Conservation (phyloP, 306 rosid genomes). For the Abrus pulchellus region DNA sequence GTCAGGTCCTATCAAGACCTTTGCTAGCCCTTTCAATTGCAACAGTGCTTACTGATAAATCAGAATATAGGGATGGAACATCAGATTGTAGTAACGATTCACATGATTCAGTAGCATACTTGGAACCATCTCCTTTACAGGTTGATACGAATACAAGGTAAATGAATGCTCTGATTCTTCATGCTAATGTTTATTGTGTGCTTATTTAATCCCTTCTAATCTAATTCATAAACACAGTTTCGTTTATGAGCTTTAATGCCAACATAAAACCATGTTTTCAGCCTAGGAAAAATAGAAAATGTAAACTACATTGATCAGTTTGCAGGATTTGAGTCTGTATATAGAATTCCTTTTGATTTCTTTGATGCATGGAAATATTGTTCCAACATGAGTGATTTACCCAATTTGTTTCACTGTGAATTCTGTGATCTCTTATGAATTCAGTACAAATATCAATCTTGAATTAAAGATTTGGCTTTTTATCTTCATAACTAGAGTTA, state of each 20-base stretch:
- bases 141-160: slow-evolving; percentile 69
- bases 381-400: slow-evolving; percentile 2
- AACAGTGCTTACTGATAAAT: slow-evolving; percentile 61
- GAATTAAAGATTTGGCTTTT: not conserved
- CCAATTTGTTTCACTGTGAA: not conserved
- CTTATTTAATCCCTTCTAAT: not conserved
- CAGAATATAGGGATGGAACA: slow-evolving; percentile 44
- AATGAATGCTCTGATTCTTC: slow-evolving; percentile 12
- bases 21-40: slow-evolving; percentile 75
- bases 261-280: slow-evolving; percentile 12
- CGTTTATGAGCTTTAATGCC: not conserved
- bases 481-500: slow-evolving; percentile 19
- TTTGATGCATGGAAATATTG: slow-evolving; percentile 14
- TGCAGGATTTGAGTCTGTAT: slow-evolving; percentile 18
- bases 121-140: slow-evolving; percentile 57
- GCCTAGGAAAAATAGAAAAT: slow-evolving; percentile 12
- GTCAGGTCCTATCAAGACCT: slow-evolving; percentile 75
- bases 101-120: slow-evolving; percentile 54
- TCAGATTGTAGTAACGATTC: slow-evolving; percentile 55
- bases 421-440: slow-evolving; percentile 2
- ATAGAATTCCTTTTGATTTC: slow-evolving; percentile 12
- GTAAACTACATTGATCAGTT: not conserved
- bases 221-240: not conserved
- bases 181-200: slow-evolving; percentile 9
- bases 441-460: slow-evolving; percentile 1